phyloP scores from a whole-genome alignment of 1,139 yeast species.

The Blastobotrys ciferrii region DNA sequence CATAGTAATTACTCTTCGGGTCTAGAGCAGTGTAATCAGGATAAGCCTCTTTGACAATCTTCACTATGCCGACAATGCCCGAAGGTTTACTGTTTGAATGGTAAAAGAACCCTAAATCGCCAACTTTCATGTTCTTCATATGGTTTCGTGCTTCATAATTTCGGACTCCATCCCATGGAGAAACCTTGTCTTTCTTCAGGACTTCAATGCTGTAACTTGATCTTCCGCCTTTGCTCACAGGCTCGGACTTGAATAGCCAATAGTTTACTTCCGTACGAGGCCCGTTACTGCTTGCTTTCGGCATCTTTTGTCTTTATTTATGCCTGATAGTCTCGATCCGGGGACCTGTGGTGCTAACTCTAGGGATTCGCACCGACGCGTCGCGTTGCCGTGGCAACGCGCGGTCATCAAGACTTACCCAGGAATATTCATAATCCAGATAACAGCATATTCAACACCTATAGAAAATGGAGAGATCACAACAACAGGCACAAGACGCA shows the following conservation, averaged over 20 bases:
- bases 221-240: conserved; percentile 47
- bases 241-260: conserved; percentile 58
- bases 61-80: conserved; percentile 50
- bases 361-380: too few relatives aligned
- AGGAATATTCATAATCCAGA: too few relatives aligned
- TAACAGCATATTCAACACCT: too few relatives aligned
- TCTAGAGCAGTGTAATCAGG: conserved; percentile 43
- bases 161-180: conserved; percentile 58
- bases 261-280: conserved; percentile 33
- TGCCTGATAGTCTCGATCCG: too few relatives aligned
- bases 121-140: conserved; percentile 45
- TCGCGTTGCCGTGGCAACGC: conserved; percentile 3
- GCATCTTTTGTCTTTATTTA: background rate
- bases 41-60: conserved; percentile 44
- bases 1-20: conserved; percentile 45
- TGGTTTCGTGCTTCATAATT: conserved; percentile 54
- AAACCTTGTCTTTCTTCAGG: conserved; percentile 39
- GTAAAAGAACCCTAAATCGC: conserved; percentile 49
- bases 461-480: background rate
- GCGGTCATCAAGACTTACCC: too few relatives aligned
- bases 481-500: conserved; percentile 19
- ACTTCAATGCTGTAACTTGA: conserved; percentile 48
- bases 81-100: conserved; percentile 54
- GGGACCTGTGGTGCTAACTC: too few relatives aligned
- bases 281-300: conserved; percentile 1